These are phyloP conservation scores for Psilocybe cubensis DNA, from an alignment of 768 basidiomycete species.

Conservation along the genomic window DNA sequence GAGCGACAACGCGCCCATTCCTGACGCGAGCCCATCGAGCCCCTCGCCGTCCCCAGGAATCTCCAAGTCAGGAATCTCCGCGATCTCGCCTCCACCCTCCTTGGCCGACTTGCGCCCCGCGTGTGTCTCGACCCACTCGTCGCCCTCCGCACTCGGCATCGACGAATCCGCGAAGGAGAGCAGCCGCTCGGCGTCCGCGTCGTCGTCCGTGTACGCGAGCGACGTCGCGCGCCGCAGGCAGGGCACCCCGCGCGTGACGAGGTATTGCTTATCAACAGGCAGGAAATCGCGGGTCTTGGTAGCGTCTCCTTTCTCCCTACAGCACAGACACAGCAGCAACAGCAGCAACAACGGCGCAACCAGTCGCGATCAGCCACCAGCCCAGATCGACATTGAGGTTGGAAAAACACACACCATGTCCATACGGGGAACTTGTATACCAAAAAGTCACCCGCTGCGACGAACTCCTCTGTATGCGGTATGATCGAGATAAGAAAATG, in stretches of 20 bases:
- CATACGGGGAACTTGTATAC: slow-evolving; percentile 99
- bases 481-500: slow-evolving; percentile 18
- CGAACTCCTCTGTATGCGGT: slow-evolving; percentile 81
- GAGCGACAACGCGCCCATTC: slow-evolving; percentile 50
- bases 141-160: slow-evolving; percentile 56
- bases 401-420: slow-evolving; percentile 75
- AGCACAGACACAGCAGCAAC: slow-evolving; percentile 3
- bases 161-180: slow-evolving; percentile 78
- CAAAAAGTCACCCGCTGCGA: slow-evolving; percentile 96
- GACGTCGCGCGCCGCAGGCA: slow-evolving; percentile 93
- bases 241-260: slow-evolving; percentile 94
- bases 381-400: too few species aligned
- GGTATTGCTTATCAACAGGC: slow-evolving; percentile 95
- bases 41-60: slow-evolving; percentile 47
- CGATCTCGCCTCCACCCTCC: slow-evolving; percentile 64
- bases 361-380: too few species aligned
- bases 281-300: slow-evolving; percentile 89
- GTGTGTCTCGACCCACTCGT: slow-evolving; percentile 99
- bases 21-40: slow-evolving; percentile 45
- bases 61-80: slow-evolving; percentile 89
- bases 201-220: slow-evolving; percentile 91
- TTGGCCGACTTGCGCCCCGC: slow-evolving; percentile 66
- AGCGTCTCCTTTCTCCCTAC: slow-evolving; percentile 91
- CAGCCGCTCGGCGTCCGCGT: slow-evolving; percentile 94
- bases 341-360: neutral